phyloP scores from a whole-genome alignment of 805 yeast genomes.

The Yamadazyma endophytica region DNA sequence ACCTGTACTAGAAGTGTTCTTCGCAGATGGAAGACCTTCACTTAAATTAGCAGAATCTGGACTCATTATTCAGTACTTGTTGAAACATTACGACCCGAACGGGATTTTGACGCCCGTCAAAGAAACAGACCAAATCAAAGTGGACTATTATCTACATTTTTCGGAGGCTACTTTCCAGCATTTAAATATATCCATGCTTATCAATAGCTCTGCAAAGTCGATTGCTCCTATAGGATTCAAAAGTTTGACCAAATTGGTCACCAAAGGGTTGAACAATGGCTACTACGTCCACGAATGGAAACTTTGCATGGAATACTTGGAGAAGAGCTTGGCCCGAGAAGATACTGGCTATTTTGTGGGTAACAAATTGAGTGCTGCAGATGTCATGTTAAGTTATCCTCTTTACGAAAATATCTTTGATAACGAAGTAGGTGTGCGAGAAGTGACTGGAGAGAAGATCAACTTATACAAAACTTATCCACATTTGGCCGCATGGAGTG shows the following conservation, averaged over 20 bases:
- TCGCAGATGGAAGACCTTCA: slow-evolving; percentile 31
- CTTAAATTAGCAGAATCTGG: slow-evolving; percentile 36
- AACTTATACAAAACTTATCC: slow-evolving; percentile 30
- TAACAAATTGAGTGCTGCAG: slow-evolving; percentile 33
- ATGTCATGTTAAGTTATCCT: slow-evolving; percentile 34
- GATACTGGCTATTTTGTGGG: slow-evolving; percentile 38
- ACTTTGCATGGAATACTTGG: slow-evolving; percentile 26
- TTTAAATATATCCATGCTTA: slow-evolving; percentile 32
- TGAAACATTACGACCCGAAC: slow-evolving; percentile 30
- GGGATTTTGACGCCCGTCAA: slow-evolving; percentile 20
- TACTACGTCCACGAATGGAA: slow-evolving; percentile 48
- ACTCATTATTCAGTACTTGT: slow-evolving; percentile 32
- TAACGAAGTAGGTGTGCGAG: slow-evolving; percentile 31
- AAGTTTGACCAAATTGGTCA: slow-evolving; percentile 37
- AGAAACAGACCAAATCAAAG: slow-evolving; percentile 37
- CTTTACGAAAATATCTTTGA: slow-evolving; percentile 32
- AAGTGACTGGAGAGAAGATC: slow-evolving; percentile 29
- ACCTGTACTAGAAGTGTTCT: slow-evolving; percentile 49
- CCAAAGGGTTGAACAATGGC: slow-evolving; percentile 43
- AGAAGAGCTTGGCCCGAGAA: slow-evolving; percentile 16
- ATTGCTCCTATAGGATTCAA: slow-evolving; percentile 48
- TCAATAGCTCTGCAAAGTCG: slow-evolving; percentile 37
- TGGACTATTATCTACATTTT: slow-evolving; percentile 54
- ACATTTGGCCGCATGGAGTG: slow-evolving; percentile 34
- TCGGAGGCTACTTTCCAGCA: slow-evolving; percentile 63